Base-by-base conservation (phyloP, 2,329 filamentous ascomycete species). In the Penicillium sp. region DNA sequence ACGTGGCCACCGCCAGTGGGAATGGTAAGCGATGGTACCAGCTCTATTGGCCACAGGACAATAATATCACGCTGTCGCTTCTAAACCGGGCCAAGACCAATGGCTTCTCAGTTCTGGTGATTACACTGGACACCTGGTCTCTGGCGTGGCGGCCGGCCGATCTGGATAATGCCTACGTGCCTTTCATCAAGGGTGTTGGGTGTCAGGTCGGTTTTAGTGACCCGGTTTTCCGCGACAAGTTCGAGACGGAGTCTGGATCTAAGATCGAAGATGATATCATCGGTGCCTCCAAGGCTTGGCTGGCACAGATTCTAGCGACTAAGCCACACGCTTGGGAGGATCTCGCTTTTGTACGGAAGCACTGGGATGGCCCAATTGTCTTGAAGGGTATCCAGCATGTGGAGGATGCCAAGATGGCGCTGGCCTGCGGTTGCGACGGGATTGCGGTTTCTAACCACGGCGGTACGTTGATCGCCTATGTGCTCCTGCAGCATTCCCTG, bases 111-210 rank as follows among this genome's bases (percentile, higher is more conserved):
- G 83, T 82, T 0, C 74, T 89, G 0, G 80, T 89, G 6, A 82
- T 90, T 0, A 90, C 87, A 0, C 73, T 89, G 0, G 87, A 90
- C 66, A 89, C 85, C 0, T 87, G 81, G 68, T 77, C 78, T 10
- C 74, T 89, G 31, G 79, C 78, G 0, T 90, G 86, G 67, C 75
- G 87, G 32, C 86, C 85, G 0, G 75, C 73, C 0, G 86, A 89
- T 61, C 75, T 89, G 4, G 84, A 88, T 55, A 75, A 77, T 12
- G 80, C 62, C 25, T 72, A 69, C 46, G 56, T 72, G 10, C 70
- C 83, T 0, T 86, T 87, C 55, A 68, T 82, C 25, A 75, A 71
- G 33, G 80, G 80, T 0, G 65, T 80, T 8, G 85, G 85, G 2
- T 78, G 80, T 44, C 73, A 78, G 39, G 75, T 84, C 2, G 85